Evolutionary conservation across 176 grass and related monocot genomes (phyloP).

Genomic region (Elymus sibiricus): DNA sequence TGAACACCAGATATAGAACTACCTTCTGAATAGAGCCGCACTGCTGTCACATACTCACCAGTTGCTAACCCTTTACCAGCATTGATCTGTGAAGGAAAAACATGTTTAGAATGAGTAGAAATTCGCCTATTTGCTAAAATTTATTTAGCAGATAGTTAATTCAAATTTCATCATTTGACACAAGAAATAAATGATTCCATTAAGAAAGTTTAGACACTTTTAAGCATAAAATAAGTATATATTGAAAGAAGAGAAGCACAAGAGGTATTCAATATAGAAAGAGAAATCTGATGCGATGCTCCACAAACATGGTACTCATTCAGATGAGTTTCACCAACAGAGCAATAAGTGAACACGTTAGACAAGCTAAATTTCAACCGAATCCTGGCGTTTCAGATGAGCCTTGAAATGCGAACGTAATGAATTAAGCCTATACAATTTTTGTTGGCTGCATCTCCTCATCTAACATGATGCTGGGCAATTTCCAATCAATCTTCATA

Average conservation of each 20-base stretch:
- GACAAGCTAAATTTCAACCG: too few relatives aligned
- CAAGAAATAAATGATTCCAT: not conserved
- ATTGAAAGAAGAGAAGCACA: not conserved
- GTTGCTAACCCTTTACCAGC: constrained; percentile 46
- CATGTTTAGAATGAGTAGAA: constrained; percentile 12
- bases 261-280: not conserved
- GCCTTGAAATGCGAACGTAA: too few relatives aligned
- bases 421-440: too few relatives aligned
- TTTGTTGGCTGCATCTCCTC: too few relatives aligned
- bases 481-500: too few relatives aligned
- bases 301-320: not conserved
- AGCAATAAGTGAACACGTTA: not conserved
- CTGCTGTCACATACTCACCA: constrained; percentile 63
- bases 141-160: constrained; percentile 14
- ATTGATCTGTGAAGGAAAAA: constrained; percentile 47
- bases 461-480: too few relatives aligned
- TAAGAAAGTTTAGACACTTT: not conserved
- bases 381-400: too few relatives aligned
- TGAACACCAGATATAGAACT: constrained; percentile 41
- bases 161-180: not conserved
- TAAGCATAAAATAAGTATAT: not conserved
- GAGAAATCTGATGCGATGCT: not conserved
- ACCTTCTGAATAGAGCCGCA: constrained; percentile 56
- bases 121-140: not conserved
- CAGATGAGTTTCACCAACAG: not conserved